Evolutionary conservation across 2,329 filamentous ascomycete genomes (phyloP), one percentile per base, ranked within the genome.

Genomic region (Herpotrichia juniperi): DNA sequence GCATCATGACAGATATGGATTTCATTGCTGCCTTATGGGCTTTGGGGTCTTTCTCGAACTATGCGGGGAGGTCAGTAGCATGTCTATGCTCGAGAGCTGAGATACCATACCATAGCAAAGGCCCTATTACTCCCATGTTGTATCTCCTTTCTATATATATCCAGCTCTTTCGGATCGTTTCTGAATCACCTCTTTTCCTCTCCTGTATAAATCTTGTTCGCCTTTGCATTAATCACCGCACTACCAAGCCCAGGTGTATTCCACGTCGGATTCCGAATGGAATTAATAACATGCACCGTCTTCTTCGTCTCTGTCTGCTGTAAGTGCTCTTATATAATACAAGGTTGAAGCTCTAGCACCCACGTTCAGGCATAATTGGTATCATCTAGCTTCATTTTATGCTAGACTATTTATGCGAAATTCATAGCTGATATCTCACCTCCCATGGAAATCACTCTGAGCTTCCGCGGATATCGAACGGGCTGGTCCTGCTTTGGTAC

Each of bases 371-470:
- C 6, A 65, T 52, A 7, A 65, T 61, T 39, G 16, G 66, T 59
- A 17, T 70, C 64, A 11, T 69, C 57, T 17, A 72, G 46, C 12
- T 71, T 61, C 50, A 67, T 65, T 37, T 71, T 65, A 50, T 76
- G 67, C 48, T 76, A 68, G 42, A 78, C 57, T 53, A 76, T 76
- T 54, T 77, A 69, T 2, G 75, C 74, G 19, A 78, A 58, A 25
- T 68, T 67, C 54, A 78, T 62, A 1, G 72, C 75, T 4, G 69
- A 72, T 31, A 70, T 64, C 11, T 69, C 67, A 12, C 67, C 70
- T 14, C 71, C 70, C 31, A 73, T 68, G 31, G 61, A 67, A 11
- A 68, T 57, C 19, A 68, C 62, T 28, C 53, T 47, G 61, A 55
- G 46, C n/a, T 53, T 49, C 45, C 51, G 34, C 57, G 62, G 26